These are phyloP conservation scores for Fusarium metavorans DNA, from an alignment of 2,329 filamentous ascomycete genomes.

Conservation along the genomic window DNA sequence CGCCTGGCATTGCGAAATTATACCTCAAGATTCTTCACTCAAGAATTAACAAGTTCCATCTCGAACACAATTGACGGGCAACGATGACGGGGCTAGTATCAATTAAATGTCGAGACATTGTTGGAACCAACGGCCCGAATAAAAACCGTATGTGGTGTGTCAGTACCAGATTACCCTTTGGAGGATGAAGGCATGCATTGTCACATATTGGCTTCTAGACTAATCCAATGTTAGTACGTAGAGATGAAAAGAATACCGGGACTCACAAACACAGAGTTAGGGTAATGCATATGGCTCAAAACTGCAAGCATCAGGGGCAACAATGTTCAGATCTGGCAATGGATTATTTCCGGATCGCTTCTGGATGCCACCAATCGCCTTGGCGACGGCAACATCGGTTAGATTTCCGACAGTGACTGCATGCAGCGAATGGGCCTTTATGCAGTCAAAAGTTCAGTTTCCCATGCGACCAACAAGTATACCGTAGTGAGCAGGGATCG, in stretches of 20 bases:
- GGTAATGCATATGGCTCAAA: constrained; percentile 25
- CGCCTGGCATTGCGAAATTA: constrained; percentile 14
- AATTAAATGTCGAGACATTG: constrained; percentile 20
- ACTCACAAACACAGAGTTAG: not conserved
- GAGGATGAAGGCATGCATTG: not conserved
- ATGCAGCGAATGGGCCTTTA: not conserved
- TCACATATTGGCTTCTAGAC: not conserved
- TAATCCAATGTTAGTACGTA: not conserved
- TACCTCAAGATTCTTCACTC: not conserved
- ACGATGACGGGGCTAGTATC: constrained; percentile 13
- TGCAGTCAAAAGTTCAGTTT: not conserved
- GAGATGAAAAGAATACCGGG: not conserved
- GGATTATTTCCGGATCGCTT: not conserved
- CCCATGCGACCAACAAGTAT: not conserved
- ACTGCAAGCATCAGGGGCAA: constrained; percentile 15
- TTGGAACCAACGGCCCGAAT: not conserved
- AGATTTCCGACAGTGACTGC: not conserved
- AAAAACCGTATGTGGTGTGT: constrained; percentile 1
- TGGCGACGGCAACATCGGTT: not conserved
- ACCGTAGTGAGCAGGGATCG: constrained; percentile 1
- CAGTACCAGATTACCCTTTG: not conserved
- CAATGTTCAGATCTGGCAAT: not conserved
- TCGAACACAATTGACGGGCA: not conserved
- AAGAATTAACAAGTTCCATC: not conserved
- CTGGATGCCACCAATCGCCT: not conserved